Evolutionary conservation across 305 asterid genomes (phyloP).

Genomic region (Solanum hybrid): DNA sequence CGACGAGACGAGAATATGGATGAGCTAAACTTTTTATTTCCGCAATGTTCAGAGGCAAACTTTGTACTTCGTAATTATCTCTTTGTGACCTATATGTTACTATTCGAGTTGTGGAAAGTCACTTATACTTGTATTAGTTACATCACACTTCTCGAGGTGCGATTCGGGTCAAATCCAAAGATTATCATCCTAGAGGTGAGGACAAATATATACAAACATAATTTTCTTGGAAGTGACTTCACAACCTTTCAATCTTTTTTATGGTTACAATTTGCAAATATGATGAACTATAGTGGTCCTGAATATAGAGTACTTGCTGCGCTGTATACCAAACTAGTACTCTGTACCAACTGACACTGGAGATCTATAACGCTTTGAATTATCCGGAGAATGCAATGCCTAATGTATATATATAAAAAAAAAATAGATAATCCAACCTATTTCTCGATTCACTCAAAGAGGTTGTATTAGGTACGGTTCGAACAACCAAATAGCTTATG

Average conservation of each 20-base stretch:
- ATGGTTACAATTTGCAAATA: neutral
- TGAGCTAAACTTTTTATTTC: neutral
- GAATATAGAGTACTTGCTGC: neutral
- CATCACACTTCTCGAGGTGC: neutral
- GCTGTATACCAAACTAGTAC: neutral
- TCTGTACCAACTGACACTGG: neutral
- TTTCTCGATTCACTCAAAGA: neutral
- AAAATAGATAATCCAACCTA: neutral
- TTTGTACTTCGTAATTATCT: neutral
- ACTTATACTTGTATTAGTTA: neutral
- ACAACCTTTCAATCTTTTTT: neutral
- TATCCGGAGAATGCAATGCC: neutral
- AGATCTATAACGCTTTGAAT: neutral
- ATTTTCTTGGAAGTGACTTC: neutral
- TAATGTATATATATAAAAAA: neutral
- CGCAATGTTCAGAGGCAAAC: neutral
- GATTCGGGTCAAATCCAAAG: neutral
- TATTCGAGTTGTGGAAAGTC: neutral
- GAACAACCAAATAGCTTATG: neutral
- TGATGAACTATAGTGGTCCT: neutral
- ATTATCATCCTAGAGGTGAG: neutral
- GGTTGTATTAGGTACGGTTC: neutral
- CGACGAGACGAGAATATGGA: neutral
- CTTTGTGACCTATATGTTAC: neutral
- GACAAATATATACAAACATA: neutral